Evolutionary conservation across 2,329 filamentous ascomycete species (phyloP), one percentile per base, ranked within the genome.

Genomic region (Aphanocladium album): DNA sequence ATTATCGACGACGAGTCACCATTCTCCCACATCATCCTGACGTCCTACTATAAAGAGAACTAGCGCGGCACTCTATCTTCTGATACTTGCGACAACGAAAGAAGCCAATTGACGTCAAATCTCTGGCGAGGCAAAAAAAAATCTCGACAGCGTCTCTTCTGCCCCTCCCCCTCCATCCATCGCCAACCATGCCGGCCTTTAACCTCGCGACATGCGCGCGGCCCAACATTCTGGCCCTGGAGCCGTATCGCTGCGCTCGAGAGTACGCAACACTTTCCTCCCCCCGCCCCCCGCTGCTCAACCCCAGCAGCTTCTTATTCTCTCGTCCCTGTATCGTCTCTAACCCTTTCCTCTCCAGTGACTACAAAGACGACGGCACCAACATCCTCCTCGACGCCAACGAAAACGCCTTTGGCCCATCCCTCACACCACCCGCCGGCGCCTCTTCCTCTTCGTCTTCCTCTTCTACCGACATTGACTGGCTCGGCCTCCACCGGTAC

Each of bases 301-400:
- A 51, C 47, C 59, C 54, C 25, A 46, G 25, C 33, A 37, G 43
- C 5, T 30, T 59, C 59, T 54, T 66, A 71, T 67, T 70, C 65
- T 16, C 41, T 11, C 33, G 17, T 21, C 37, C n/a, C 21, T 47
- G n/a, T n/a, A 11, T 8, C 37, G 11, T 14, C 43, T 12, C 60
- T 63, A 65, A 43, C 59, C 63, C 27, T 54, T 46, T 50, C 55
- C 68, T 55, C 70, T 52, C 55, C 71, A 96, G 91, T 79, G 95
- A 99, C 83, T 98, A 99, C 84, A 97, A 99, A 79, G 93, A 99
- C 74, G 90, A 99, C 72, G 95, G 95, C 67, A 93, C 87, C 62
- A 98, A 98, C 71, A 87, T 98, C 69, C 88, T 99, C 57, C 89
- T 99, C 66, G 95, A 99, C 73, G 95, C 95, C 68, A 99, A 99